phyloP scores from a whole-genome alignment of 225 moss, liverwort and hornwort species.

The Marchantia paleacea region DNA sequence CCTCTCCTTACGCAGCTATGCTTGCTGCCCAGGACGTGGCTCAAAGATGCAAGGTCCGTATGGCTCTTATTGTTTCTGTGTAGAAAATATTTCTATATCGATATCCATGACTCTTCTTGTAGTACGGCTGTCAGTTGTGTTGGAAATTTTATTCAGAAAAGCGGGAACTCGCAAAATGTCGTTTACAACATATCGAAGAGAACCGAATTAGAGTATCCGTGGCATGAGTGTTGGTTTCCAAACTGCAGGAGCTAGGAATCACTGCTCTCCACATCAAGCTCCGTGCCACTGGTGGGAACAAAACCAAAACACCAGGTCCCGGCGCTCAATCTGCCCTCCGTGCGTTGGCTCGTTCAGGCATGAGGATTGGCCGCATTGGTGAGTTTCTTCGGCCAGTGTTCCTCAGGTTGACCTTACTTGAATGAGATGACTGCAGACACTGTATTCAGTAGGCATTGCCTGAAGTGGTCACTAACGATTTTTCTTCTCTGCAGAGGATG shows the following conservation, averaged over 20 bases:
- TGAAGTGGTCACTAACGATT: background rate
- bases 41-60: conserved; percentile 56
- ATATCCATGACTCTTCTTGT: no score
- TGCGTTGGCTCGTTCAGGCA: conserved; percentile 84
- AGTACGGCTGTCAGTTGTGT: no score
- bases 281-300: conserved; percentile 83
- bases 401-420: no score
- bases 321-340: conserved; percentile 93
- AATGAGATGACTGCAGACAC: no score
- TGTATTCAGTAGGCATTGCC: no score
- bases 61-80: no score
- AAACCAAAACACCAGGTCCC: conserved; percentile 93
- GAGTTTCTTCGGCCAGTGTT: background rate
- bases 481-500: conserved; percentile 58
- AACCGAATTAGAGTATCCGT: no score
- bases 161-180: no score
- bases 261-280: conserved; percentile 95
- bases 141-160: no score
- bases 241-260: conserved; percentile 69
- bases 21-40: conserved; percentile 94
- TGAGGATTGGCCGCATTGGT: conserved; percentile 93
- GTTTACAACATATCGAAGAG: no score
- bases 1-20: conserved; percentile 94
- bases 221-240: no score
- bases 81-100: no score